These are phyloP conservation scores for Botryotinia calthae DNA, from an alignment of 2,329 filamentous ascomycete species.

Conservation along the genomic window DNA sequence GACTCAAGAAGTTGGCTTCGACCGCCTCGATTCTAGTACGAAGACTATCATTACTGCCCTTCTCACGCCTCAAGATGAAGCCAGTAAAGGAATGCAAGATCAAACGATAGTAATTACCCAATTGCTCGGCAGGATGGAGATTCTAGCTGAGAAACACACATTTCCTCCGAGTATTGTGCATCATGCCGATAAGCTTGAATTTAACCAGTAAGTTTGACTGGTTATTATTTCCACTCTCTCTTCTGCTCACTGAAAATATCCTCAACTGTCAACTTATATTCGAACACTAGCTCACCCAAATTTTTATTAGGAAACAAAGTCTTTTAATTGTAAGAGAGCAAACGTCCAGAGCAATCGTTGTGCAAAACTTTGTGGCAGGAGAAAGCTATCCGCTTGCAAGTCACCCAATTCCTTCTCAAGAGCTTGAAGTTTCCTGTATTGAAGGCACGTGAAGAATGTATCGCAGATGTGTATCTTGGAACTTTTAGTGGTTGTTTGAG, in stretches of 20 bases:
- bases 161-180: neutral
- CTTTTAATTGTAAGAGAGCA: neutral
- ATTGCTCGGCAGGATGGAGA: neutral
- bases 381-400: neutral
- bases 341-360: neutral
- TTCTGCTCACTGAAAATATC: too few relatives aligned
- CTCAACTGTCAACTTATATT: too few relatives aligned
- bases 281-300: neutral
- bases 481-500: slow-evolving; percentile 26
- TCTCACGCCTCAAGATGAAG: neutral
- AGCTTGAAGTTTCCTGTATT: slow-evolving; percentile 13
- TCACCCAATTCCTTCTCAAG: neutral
- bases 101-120: slow-evolving; percentile 6
- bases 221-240: neutral
- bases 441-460: slow-evolving; percentile 6
- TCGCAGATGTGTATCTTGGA: slow-evolving; percentile 11
- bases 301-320: neutral
- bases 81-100: neutral
- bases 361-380: neutral
- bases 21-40: neutral
- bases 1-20: neutral
- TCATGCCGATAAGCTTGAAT: neutral
- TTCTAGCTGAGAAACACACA: neutral
- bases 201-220: neutral
- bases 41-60: slow-evolving; percentile 1